Evolutionary conservation across 129 eudicot genomes (phyloP), one percentile per base, ranked within the genome.

Genomic region (Arctium lappa): DNA sequence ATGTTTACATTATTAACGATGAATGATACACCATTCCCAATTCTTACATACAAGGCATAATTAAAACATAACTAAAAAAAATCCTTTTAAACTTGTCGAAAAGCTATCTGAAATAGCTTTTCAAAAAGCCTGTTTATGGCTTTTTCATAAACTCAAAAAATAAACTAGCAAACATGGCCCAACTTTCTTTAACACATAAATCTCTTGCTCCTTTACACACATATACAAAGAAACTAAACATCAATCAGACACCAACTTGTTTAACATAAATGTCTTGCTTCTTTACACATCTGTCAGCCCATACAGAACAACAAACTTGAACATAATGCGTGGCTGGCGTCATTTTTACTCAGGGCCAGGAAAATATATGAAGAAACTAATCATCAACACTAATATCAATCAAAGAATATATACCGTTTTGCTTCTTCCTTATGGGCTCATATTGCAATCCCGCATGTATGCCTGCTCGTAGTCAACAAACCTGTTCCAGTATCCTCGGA

Each of bases 401-500:
- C 50, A 84, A 84, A 84, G 87, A 84, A 84, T 84, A 84, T 84
- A 60, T 78, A 84, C 82, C 66, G 38, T 66, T 63, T 66, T 69
- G 34, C 76, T 48, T 36, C 34, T 65, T 63, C 69, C 76, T 75
- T 80, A 95, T 5, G 97, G 95, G 66, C 88, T 91, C 86, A 96
- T 84, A 83, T 96, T 96, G 88, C 99, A 96, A 53, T 96, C 99
- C 77, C 98, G 83, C 88, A 95, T 63, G 74, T 93, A 95, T 36
- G 78, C 46, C 63, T 90, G 94, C 44, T 93, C 98, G 84, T 93
- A 93, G 39, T 96, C 98, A 40, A 91, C 90, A 84, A 74, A 96
- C 78, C 80, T 90, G 6, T 86, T 82, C 99, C 99, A 96, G 78
- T 95, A 93, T 77, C 66, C 77, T 53, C 93, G 82, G 80, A 88